Evolutionary conservation across 768 basidiomycete species (phyloP), one percentile per base, ranked within the genome.

Genomic region (Kwoniella sp.): DNA sequence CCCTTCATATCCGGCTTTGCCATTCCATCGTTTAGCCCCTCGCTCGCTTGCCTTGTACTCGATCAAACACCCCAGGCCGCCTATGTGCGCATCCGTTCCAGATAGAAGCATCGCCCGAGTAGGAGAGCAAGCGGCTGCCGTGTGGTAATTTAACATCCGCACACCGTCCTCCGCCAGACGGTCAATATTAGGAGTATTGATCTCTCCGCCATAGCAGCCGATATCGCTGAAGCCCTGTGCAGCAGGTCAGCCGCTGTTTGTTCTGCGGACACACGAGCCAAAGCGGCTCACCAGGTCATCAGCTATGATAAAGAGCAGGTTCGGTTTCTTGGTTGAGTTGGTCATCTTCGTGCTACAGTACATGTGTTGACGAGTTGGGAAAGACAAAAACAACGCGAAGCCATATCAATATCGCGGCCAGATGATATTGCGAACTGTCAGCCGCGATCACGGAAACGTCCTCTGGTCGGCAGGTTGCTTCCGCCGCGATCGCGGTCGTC

Each of bases 301-400:
- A 21, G 70, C 70, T 10, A 72, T 61, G 36, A 72, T 72, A 36
- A 72, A 48, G 12, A 72, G 58, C 29, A 72, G 69, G 46, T 72
- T 72, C 22, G 70, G 33, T 33, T 33, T 5, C 33, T 33, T 33
- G 33, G 5, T 33, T 33, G 33, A 6, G 33, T 5, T 6, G 5
- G 33, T 13, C 33, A 33, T 33, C 33, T 33, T 33, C n/a, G n/a
- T n/a, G n/a, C n/a, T n/a, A n/a, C n/a, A n/a, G n/a, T n/a, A n/a
- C n/a, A n/a, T n/a, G n/a, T n/a, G n/a, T n/a, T n/a, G n/a, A n/a
- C n/a, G n/a, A n/a, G 22, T 8, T 5, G 22, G 19, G 46, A 47
- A 33, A 13, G 5, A 6, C 13, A 33, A 33, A 33, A 33, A 33
- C 33, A 33, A 5, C 5, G 33, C 13, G 33, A 33, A n/a, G n/a